Base-by-base conservation (phyloP, 352 stramenopile species). In the Phytophthora tubulina region DNA sequence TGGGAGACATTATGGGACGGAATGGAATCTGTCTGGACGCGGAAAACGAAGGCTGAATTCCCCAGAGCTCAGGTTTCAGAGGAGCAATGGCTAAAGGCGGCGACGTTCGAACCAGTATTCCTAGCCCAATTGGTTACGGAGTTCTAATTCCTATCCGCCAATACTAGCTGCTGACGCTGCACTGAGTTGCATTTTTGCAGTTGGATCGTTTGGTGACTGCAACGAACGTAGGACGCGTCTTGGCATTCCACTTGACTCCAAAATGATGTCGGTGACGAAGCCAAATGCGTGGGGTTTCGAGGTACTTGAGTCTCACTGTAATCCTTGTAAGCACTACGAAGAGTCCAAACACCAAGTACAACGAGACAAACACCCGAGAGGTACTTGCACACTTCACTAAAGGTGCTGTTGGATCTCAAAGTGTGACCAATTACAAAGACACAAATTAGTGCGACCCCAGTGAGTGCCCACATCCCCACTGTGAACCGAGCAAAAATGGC, bases 391-490 rank as follows among this genome's bases (percentile, higher is more conserved):
- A 83, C 57, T 2, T 66, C 63, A 35, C 73, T 76, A 17, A 85
- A 73, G 27, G 7, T 62, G 46, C 69, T 62, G 46, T 49, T 67
- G 2, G 50, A 55, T 2, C 70, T 71, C 46, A 86, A 53, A 15
- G 67, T 67, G 49, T 78, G 84, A 49, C 73, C 91, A 11, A 79
- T 66, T 0, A 76, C 85, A 71, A 85, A 90, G 60, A 74, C 90
- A 39, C 74, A 77, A 21, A 72, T 63, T 13, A 76, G 21, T 21
- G 75, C 94, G 58, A 92, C 71, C 94, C 94, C 0, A 94, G 71
- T 13, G 85, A 90, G 66, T 98, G 93, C 17, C 94, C 93, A 30
- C 90, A 76, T 9, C 94, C 94, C 94, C 92, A 98, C 66, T 94
- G 87, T 17, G 89, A 70, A 17, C 93, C 93, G 0, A 98, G 84